These are phyloP conservation scores for Plectosphaerella sp. DNA, from an alignment of 2,329 filamentous ascomycete species.

Conservation along the genomic window DNA sequence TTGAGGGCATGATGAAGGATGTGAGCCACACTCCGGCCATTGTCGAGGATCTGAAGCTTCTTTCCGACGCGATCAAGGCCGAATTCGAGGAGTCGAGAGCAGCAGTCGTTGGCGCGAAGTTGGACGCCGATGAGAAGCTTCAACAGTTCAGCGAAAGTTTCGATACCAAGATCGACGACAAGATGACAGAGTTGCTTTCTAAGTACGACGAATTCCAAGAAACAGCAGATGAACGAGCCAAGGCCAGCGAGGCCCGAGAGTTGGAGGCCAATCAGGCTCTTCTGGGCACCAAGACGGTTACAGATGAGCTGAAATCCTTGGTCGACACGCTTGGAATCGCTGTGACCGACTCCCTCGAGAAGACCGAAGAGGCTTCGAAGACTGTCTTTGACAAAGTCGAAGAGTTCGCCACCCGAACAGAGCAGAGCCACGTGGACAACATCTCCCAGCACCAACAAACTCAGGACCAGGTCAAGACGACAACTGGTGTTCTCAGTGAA, in stretches of 20 bases:
- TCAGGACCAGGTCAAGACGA: slow-evolving; percentile 73
- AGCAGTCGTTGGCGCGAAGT: slow-evolving; percentile 72
- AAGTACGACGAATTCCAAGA: slow-evolving; percentile 87
- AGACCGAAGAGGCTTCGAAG: slow-evolving; percentile 81
- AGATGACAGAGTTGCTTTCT: slow-evolving; percentile 70
- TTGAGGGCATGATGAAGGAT: slow-evolving; percentile 63
- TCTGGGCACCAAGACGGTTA: slow-evolving; percentile 69
- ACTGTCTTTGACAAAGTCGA: slow-evolving; percentile 82
- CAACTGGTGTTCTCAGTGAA: slow-evolving; percentile 66
- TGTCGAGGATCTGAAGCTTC: slow-evolving; percentile 62
- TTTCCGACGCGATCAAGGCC: slow-evolving; percentile 70
- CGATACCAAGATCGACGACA: slow-evolving; percentile 55
- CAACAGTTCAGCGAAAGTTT: slow-evolving; percentile 52
- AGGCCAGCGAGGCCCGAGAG: slow-evolving; percentile 69
- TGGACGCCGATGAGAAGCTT: slow-evolving; percentile 79
- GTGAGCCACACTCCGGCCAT: slow-evolving; percentile 53
- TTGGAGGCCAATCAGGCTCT: slow-evolving; percentile 70
- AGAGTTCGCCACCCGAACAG: slow-evolving; percentile 69
- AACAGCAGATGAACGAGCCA: slow-evolving; percentile 68
- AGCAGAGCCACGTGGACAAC: slow-evolving; percentile 68
- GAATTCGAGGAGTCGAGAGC: slow-evolving; percentile 86
- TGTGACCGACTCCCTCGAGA: slow-evolving; percentile 78
- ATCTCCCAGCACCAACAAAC: slow-evolving; percentile 81
- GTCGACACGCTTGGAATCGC: slow-evolving; percentile 80
- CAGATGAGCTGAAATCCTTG: slow-evolving; percentile 82